Evolutionary conservation across 495 filamentous ascomycete genomes (phyloP).

Genomic region (Cercophora sp.): DNA sequence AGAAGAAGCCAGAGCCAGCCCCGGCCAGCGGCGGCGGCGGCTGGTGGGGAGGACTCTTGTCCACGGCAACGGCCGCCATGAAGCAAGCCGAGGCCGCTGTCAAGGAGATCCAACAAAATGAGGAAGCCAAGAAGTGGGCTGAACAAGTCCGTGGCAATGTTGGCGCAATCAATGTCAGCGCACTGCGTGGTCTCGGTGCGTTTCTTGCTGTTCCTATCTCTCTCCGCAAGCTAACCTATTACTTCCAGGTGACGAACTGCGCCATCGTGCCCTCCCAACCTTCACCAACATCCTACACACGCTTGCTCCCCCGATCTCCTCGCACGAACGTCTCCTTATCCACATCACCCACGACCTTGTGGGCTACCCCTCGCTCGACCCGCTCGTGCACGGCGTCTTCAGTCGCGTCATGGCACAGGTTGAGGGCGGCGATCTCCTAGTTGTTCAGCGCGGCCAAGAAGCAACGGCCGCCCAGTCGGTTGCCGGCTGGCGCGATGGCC

Average conservation of each 20-base stretch:
- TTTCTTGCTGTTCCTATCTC: background rate
- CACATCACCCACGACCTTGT: conserved; percentile 95
- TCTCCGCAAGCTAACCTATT: conserved; percentile 17
- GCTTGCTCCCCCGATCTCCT: conserved; percentile 92
- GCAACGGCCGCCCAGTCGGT: conserved; percentile 53
- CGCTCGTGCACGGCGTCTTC: conserved; percentile 88
- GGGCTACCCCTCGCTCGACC: conserved; percentile 91
- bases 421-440: conserved; percentile 94
- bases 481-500: conserved; percentile 81
- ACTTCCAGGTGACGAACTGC: conserved; percentile 75
- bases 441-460: conserved; percentile 89
- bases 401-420: conserved; percentile 97
- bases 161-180: no score
- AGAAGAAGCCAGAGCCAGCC: conserved; percentile 39
- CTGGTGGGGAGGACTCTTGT: conserved; percentile 89
- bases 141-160: conserved; percentile 92
- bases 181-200: conserved; percentile 74
- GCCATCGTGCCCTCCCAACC: conserved; percentile 84
- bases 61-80: conserved; percentile 73
- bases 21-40: conserved; percentile 54
- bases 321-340: conserved; percentile 95
- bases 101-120: conserved; percentile 92
- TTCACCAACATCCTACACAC: conserved; percentile 93
- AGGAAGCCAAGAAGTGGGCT: conserved; percentile 94
- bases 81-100: conserved; percentile 92